A percentile compares a stretch with the other conserved stretches of the same genome.
Conservation (phyloP, 768 basidiomycete genomes). For the Cystobasidium ongulense region DNA sequence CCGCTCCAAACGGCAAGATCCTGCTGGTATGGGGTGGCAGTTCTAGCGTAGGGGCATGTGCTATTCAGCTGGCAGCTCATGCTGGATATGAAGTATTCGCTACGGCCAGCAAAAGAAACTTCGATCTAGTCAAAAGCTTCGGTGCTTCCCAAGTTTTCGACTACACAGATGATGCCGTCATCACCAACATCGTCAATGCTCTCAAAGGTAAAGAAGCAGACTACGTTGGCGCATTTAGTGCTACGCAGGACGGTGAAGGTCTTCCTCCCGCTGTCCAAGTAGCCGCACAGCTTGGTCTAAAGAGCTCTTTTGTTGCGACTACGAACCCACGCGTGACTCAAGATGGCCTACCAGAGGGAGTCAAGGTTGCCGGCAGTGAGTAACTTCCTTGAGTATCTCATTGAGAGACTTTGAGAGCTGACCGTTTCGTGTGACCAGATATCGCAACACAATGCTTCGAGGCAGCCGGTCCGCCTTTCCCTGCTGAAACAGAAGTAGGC, state of each 20-base stretch:
- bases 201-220: not conserved
- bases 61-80: conserved; percentile 30
- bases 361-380: not conserved
- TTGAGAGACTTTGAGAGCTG: not conserved
- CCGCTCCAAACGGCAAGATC: not conserved
- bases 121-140: conserved; percentile 40
- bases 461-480: not conserved
- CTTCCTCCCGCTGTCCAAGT: not conserved
- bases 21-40: conserved; percentile 24
- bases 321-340: not conserved
- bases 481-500: not conserved
- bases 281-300: not conserved
- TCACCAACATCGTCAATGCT: not conserved
- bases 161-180: not conserved
- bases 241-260: not conserved
- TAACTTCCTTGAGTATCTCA: not conserved
- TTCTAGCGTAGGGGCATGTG: conserved; percentile 5
- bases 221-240: not conserved
- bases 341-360: not conserved
- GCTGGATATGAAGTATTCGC: conserved; percentile 33
- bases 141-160: not conserved
- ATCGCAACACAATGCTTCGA: conserved; percentile 1
- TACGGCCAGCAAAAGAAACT: conserved; percentile 17
- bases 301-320: not conserved
- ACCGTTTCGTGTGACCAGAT: not conserved